These are phyloP conservation scores for Fragaria vesca DNA, from an alignment of 306 rosid genomes.

Conservation along the genomic window DNA sequence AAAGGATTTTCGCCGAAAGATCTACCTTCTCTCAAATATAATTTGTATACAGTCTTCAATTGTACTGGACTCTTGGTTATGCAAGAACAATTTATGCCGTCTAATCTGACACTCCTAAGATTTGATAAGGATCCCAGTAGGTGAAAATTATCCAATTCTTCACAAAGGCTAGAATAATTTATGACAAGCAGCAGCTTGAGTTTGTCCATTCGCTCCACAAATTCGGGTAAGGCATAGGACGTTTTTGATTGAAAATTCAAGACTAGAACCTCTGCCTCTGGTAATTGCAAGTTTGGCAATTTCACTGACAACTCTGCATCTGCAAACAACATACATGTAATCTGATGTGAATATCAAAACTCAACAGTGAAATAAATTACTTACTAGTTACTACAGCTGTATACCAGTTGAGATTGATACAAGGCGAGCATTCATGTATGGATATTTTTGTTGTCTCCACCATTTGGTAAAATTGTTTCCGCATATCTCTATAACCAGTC, in stretches of 20 bases:
- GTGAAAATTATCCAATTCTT: no score
- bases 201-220: constrained; percentile 37
- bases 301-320: constrained; percentile 43
- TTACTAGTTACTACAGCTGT: no score
- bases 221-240: constrained; percentile 31
- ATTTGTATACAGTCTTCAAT: constrained; percentile 44
- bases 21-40: constrained; percentile 21
- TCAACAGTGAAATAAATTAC: neutral
- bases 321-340: constrained; percentile 17
- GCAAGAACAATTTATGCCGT: constrained; percentile 44
- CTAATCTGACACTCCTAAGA: constrained; percentile 48
- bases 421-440: no score
- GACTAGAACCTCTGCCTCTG: neutral
- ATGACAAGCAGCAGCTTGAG: constrained; percentile 45
- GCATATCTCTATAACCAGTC: constrained; percentile 34
- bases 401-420: no score
- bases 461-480: constrained; percentile 50
- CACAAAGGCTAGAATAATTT: constrained; percentile 1
- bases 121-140: constrained; percentile 1
- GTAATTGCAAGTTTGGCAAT: constrained; percentile 42
- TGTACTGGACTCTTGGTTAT: constrained; percentile 18
- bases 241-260: constrained; percentile 35
- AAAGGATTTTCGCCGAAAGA: no score
- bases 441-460: constrained; percentile 34
- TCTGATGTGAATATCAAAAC: neutral